Evolutionary conservation across 495 filamentous ascomycete species (phyloP).

Genomic region (Penicillium crystallinum): DNA sequence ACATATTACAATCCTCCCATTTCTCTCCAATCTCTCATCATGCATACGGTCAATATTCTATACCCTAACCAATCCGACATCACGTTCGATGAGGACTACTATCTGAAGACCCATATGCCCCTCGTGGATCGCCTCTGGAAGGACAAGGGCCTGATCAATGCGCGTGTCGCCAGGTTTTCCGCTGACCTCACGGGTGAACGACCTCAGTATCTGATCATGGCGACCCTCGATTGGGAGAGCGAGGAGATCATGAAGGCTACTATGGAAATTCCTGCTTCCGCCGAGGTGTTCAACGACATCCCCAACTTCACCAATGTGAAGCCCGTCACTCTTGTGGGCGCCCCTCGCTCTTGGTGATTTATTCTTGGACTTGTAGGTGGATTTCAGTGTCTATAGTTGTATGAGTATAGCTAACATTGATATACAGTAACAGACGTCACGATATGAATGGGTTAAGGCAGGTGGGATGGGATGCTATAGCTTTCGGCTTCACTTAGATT

Average conservation of each 20-base stretch:
- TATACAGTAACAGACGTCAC: not conserved
- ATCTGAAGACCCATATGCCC: conserved; percentile 25
- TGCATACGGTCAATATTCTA: conserved; percentile 18
- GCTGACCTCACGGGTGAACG: conserved; percentile 11
- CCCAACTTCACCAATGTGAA: conserved; percentile 26
- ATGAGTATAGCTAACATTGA: not conserved
- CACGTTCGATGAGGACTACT: conserved; percentile 24
- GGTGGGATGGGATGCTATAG: not conserved
- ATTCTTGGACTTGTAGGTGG: not conserved
- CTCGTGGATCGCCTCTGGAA: conserved; percentile 20
- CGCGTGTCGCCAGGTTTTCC: conserved; percentile 18
- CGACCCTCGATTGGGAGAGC: conserved; percentile 19
- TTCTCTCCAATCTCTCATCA: conserved; percentile 1
- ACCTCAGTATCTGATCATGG: conserved; percentile 18
- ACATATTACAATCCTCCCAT: no score
- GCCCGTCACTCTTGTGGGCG: conserved; percentile 21
- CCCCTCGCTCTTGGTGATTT: not conserved
- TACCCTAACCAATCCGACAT: conserved; percentile 22
- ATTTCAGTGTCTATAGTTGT: not conserved
- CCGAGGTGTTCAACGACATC: conserved; percentile 21
- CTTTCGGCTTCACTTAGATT: no score
- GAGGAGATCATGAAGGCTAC: conserved; percentile 15
- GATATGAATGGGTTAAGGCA: not conserved
- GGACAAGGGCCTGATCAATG: conserved; percentile 15
- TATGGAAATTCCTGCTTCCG: conserved; percentile 2